phyloP scores from a whole-genome alignment of 2,329 filamentous ascomycete species.

The Furcasterigmium furcatum region DNA sequence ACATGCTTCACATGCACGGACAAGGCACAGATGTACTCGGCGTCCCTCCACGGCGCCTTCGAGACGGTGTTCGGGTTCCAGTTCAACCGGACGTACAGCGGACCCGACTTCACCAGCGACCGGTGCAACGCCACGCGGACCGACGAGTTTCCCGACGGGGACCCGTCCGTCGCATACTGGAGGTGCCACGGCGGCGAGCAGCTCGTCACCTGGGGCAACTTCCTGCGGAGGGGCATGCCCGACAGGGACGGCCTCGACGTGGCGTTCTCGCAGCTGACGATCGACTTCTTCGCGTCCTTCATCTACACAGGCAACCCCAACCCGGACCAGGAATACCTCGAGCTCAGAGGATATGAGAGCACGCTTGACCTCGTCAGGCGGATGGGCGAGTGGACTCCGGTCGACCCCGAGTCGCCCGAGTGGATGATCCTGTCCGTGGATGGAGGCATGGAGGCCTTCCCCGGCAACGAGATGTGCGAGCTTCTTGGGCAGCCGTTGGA shows the following conservation, averaged over 20 bases:
- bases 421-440: not conserved
- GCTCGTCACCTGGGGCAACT: constrained; percentile 31
- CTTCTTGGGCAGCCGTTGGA: not conserved
- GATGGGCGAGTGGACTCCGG: constrained; percentile 22
- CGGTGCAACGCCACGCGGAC: constrained; percentile 24
- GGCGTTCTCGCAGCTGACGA: constrained; percentile 24
- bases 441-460: not conserved
- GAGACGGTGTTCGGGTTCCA: constrained; percentile 26
- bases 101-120: constrained; percentile 19
- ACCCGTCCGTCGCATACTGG: constrained; percentile 32
- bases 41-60: constrained; percentile 23
- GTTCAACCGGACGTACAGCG: constrained; percentile 37
- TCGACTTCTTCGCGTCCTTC: constrained; percentile 31
- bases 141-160: constrained; percentile 21
- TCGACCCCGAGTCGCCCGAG: not conserved
- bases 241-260: constrained; percentile 31
- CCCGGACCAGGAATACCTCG: constrained; percentile 21
- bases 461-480: not conserved
- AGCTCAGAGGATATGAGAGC: constrained; percentile 19
- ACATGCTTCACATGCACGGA: constrained; percentile 27
- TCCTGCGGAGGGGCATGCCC: constrained; percentile 21
- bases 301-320: constrained; percentile 26
- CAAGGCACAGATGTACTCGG: constrained; percentile 28
- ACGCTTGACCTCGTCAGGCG: constrained; percentile 21
- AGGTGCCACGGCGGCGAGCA: constrained; percentile 38